Conservation (phyloP, 345 rosid genomes). For the Sisymbrium irio region DNA sequence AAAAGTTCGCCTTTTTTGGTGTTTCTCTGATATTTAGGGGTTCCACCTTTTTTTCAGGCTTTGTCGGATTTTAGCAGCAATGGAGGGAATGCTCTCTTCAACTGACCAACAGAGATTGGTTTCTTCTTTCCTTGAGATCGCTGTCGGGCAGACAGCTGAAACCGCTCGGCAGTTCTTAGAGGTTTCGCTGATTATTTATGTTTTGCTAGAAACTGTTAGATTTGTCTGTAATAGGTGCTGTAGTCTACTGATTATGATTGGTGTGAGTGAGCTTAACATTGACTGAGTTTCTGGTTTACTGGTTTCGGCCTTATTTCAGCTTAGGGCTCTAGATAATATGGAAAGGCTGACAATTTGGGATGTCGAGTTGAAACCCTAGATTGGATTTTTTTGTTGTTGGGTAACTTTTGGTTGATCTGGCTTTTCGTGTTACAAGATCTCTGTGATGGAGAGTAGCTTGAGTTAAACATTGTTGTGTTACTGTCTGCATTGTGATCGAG, state of each 20-base stretch:
- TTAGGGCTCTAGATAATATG: constrained; percentile 1
- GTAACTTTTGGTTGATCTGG: constrained; percentile 7
- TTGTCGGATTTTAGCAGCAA: constrained; percentile 21
- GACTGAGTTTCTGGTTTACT: background rate
- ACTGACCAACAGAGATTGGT: constrained; percentile 69
- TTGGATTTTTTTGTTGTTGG: background rate
- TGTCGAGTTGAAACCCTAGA: background rate
- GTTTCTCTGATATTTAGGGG: background rate
- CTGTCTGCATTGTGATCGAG: constrained; percentile 11
- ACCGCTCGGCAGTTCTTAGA: constrained; percentile 87
- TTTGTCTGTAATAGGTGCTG: constrained; percentile 6
- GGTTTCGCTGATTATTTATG: constrained; percentile 44
- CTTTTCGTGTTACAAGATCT: background rate
- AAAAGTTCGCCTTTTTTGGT: background rate
- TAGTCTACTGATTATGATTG: background rate
- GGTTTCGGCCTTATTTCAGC: background rate
- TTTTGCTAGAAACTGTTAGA: constrained; percentile 18
- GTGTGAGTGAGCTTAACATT: constrained; percentile 23
- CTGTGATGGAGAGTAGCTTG: constrained; percentile 8
- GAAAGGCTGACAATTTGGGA: background rate
- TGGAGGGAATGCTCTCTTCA: constrained; percentile 50
- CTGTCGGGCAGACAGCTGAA: constrained; percentile 86
- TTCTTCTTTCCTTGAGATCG: constrained; percentile 96
- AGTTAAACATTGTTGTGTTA: background rate
- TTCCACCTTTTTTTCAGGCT: background rate